Percentiles rank a stretch among this genome's conserved stretches.
Conservation (phyloP, 108 stramenopile species). For the Craspedostauros australis region DNA sequence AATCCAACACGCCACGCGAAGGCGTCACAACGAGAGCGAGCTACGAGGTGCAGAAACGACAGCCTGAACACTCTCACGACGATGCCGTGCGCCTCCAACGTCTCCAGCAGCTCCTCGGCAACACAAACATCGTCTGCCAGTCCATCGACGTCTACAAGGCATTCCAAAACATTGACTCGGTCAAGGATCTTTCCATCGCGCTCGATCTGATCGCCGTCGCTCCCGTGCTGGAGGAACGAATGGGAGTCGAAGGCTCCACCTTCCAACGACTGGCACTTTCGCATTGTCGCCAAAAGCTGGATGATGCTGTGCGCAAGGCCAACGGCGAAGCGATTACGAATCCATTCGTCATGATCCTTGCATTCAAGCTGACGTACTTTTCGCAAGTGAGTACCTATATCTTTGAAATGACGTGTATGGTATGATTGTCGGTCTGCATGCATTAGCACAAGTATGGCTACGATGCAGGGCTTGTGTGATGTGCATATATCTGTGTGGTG, state of each 20-base stretch:
- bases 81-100: conserved; percentile 55
- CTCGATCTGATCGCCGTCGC: conserved; percentile 62
- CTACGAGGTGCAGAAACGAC: conserved; percentile 2
- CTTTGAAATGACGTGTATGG: too few species aligned
- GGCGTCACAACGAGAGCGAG: conserved; percentile 5
- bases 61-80: too few species aligned
- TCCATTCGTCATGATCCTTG: conserved; percentile 40
- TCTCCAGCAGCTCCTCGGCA: conserved; percentile 62
- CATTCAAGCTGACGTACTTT: conserved; percentile 53
- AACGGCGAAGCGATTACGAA: conserved; percentile 18
- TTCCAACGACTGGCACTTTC: conserved; percentile 59
- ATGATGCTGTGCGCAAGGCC: conserved; percentile 30
- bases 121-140: conserved; percentile 49
- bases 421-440: neutral
- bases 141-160: conserved; percentile 50
- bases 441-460: too few species aligned
- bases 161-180: conserved; percentile 48
- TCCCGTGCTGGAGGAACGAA: conserved; percentile 48
- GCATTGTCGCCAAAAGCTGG: conserved; percentile 50
- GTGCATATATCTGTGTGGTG: too few species aligned
- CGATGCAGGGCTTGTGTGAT: too few species aligned
- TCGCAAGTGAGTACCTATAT: conserved; percentile 28
- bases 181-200: conserved; percentile 54
- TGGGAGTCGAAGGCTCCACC: conserved; percentile 55
- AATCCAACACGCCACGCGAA: conserved; percentile 22